phyloP scores from a whole-genome alignment of 352 stramenopile genomes.

The Globisporangium polare region DNA sequence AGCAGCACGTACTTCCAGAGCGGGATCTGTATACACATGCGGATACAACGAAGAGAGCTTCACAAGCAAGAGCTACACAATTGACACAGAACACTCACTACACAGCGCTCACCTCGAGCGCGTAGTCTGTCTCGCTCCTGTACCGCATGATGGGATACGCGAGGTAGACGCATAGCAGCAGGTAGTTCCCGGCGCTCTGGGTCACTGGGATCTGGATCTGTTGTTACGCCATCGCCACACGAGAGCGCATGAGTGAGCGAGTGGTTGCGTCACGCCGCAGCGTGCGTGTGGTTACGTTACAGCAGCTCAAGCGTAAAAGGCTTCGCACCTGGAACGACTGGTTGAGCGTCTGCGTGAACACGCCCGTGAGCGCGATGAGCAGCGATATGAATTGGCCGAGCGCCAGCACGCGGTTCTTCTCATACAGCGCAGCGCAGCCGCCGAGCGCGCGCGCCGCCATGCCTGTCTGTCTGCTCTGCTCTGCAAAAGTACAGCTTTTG shows the following conservation, averaged over 20 bases:
- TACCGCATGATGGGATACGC: conserved; percentile 39
- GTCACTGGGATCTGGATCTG: conserved; percentile 76
- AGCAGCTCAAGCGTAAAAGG: neutral
- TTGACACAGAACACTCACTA: neutral
- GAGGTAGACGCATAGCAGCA: conserved; percentile 60
- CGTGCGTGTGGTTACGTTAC: neutral
- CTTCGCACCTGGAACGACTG: conserved; percentile 58
- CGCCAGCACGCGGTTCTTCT: conserved; percentile 55
- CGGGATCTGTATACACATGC: conserved; percentile 29
- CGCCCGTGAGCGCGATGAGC: conserved; percentile 82
- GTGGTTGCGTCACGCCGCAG: neutral
- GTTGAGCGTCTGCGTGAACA: conserved; percentile 85
- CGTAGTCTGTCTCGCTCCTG: conserved; percentile 38
- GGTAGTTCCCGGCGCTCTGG: conserved; percentile 69
- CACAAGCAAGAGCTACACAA: neutral
- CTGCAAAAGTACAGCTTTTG: neutral
- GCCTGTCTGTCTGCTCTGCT: neutral
- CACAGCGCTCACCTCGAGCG: conserved; percentile 31
- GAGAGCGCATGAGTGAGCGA: too few relatives aligned
- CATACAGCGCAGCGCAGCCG: conserved; percentile 22
- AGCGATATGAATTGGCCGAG: conserved; percentile 88
- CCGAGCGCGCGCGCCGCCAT: conserved; percentile 2
- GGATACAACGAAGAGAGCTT: neutral
- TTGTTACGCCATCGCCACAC: too few relatives aligned
- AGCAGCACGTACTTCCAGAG: conserved; percentile 91